phyloP scores from a whole-genome alignment of 352 stramenopile species.

The Phytopythium chamaehyphon region DNA sequence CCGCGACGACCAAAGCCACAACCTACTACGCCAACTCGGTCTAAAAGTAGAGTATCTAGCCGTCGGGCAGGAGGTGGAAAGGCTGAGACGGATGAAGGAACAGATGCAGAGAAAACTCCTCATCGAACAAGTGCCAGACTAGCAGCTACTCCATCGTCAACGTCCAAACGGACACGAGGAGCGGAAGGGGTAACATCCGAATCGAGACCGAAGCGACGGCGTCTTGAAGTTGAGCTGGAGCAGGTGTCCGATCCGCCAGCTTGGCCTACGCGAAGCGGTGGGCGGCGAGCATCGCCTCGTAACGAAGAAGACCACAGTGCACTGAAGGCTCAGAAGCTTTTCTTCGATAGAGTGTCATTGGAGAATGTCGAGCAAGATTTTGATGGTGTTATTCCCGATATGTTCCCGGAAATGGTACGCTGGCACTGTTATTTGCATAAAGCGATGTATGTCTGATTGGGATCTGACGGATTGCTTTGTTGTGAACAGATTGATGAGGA shows the following conservation, averaged over 20 bases:
- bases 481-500: neutral
- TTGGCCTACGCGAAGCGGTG: neutral
- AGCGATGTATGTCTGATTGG: neutral
- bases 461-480: neutral
- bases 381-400: conserved; percentile 35
- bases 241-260: conserved; percentile 1
- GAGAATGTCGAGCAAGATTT: conserved; percentile 14
- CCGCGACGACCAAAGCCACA: conserved; percentile 24
- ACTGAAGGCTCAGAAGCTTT: conserved; percentile 6
- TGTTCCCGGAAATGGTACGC: conserved; percentile 37
- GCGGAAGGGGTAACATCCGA: neutral
- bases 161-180: conserved; percentile 2
- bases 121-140: conserved; percentile 2
- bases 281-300: conserved; percentile 1
- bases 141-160: neutral
- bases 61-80: neutral
- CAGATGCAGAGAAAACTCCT: conserved; percentile 4
- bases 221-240: conserved; percentile 10
- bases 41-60: neutral
- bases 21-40: conserved; percentile 8
- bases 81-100: neutral
- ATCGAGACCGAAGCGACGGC: conserved; percentile 12
- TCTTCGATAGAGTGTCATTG: conserved; percentile 11
- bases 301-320: neutral
- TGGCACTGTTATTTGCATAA: neutral